These are phyloP conservation scores for Wickerhamomyces kurtzmanii DNA, from an alignment of 805 yeast species.

Conservation along the genomic window DNA sequence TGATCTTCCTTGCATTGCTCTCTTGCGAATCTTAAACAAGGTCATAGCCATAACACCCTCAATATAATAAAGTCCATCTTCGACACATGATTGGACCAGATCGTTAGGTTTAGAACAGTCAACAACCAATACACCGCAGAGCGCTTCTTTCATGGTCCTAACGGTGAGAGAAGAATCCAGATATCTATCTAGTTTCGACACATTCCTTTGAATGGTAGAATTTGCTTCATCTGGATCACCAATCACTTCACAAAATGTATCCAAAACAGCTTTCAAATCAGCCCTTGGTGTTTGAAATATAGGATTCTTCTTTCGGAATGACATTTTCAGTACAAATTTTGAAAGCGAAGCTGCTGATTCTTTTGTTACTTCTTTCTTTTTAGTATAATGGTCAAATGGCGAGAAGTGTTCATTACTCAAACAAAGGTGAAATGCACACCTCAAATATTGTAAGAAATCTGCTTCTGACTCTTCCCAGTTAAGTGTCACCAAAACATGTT, in stretches of 20 bases:
- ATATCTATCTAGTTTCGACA: slow-evolving; percentile 32
- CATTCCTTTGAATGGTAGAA: slow-evolving; percentile 34
- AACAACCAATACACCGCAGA: slow-evolving; percentile 36
- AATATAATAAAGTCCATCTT: slow-evolving; percentile 55
- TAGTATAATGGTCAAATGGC: slow-evolving; percentile 59
- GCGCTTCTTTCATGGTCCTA: slow-evolving; percentile 34
- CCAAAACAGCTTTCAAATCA: slow-evolving; percentile 67
- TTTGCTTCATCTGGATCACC: slow-evolving; percentile 53
- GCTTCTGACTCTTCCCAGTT: slow-evolving; percentile 40
- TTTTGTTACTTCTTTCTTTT: slow-evolving; percentile 25
- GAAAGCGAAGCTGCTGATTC: slow-evolving; percentile 30
- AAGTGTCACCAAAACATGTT: slow-evolving; percentile 37
- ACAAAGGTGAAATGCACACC: slow-evolving; percentile 67
- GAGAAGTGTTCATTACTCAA: slow-evolving; percentile 48
- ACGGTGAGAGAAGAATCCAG: slow-evolving; percentile 36
- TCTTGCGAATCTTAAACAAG: slow-evolving; percentile 58
- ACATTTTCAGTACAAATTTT: slow-evolving; percentile 41
- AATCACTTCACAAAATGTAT: slow-evolving; percentile 56
- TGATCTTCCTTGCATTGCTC: slow-evolving; percentile 70
- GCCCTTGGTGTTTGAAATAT: slow-evolving; percentile 49
- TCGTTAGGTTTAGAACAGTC: slow-evolving; percentile 20
- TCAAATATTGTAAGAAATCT: slow-evolving; percentile 67
- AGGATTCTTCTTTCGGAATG: slow-evolving; percentile 50
- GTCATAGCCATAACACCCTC: slow-evolving; percentile 62
- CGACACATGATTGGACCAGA: slow-evolving; percentile 25